Evolutionary conservation across 2,329 filamentous ascomycete species (phyloP), one percentile per base, ranked within the genome.

Genomic region (Aspergillus ruber): DNA sequence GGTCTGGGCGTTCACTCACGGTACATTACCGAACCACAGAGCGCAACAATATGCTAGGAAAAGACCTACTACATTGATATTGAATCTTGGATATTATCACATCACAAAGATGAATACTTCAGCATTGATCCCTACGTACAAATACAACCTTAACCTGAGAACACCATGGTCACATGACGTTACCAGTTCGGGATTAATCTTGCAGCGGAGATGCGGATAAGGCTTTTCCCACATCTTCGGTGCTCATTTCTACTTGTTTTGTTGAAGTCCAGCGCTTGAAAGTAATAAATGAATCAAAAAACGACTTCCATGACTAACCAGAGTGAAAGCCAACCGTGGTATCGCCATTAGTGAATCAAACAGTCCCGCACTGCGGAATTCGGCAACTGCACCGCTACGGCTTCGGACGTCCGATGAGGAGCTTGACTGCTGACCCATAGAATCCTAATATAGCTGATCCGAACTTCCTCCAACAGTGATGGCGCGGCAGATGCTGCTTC

Each of bases 1-100:
- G 49, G 48, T 52, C 45, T 51, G 41, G 47, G 44, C 40, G 51
- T 38, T 10, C 25, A 29, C 25, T 12, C 25, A 10, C 25, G 25
- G 3, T 12, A 12, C 4, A 7, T 10, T 29, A 25, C 27, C 45
- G 40, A 40, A 41, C 20, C 48, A 25, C 21, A 21, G 21, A 21
- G 21, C 2, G 10, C 6, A 27, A 27, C 9, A 10, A 5, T 27
- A 27, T 27, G 25, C 25, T 27, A 27, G 25, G 9, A 27, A 10
- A 27, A 27, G 25, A 6, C 21, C 25, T 27, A 27, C 25, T 27
- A 9, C 25, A 27, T 21, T 20, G 20, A 21, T 20, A 20, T 21
- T 27, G 25, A 29, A 12, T 29, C 9, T 29, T 29, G 4, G 21
- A 6, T 5, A 21, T 21, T 21, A 21, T 21, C 3, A 5, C 21